A percentile compares a stretch with the other conserved stretches of the same genome.
These are phyloP conservation scores for Xylaria curta DNA, from an alignment of 495 filamentous ascomycete species.

Conservation along the genomic window DNA sequence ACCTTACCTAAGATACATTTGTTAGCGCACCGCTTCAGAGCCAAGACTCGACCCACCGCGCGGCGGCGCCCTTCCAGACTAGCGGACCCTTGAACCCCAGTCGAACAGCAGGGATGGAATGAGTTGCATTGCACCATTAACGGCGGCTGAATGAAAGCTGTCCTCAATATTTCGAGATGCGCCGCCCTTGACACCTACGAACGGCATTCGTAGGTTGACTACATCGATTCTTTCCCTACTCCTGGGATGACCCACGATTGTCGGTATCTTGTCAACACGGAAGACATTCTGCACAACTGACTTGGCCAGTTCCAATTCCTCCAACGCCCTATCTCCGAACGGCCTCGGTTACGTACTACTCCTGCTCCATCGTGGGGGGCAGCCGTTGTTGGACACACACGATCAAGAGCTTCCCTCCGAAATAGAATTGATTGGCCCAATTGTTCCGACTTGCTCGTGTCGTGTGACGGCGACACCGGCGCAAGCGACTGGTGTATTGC, in stretches of 20 bases:
- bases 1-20: neutral
- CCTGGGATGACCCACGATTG: neutral
- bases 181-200: neutral
- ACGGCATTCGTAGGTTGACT: neutral
- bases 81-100: conserved; percentile 10
- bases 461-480: conserved; percentile 16
- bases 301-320: neutral
- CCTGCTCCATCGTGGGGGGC: neutral
- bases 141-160: conserved; percentile 30
- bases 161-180: conserved; percentile 20
- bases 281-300: neutral
- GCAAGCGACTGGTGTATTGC: neutral
- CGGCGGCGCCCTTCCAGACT: neutral
- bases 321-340: neutral
- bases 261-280: neutral
- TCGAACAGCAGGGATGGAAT: conserved; percentile 8
- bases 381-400: neutral
- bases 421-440: neutral
- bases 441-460: neutral
- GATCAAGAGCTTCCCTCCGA: neutral
- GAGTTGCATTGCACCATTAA: conserved; percentile 6
- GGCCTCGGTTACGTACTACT: conserved; percentile 7
- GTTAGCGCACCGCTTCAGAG: neutral
- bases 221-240: neutral
- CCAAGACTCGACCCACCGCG: neutral